Percentiles rank a stretch among this genome's conserved stretches.
Conservation (phyloP, 176 grass and related monocot species). For the Alloteropsis semialata region DNA sequence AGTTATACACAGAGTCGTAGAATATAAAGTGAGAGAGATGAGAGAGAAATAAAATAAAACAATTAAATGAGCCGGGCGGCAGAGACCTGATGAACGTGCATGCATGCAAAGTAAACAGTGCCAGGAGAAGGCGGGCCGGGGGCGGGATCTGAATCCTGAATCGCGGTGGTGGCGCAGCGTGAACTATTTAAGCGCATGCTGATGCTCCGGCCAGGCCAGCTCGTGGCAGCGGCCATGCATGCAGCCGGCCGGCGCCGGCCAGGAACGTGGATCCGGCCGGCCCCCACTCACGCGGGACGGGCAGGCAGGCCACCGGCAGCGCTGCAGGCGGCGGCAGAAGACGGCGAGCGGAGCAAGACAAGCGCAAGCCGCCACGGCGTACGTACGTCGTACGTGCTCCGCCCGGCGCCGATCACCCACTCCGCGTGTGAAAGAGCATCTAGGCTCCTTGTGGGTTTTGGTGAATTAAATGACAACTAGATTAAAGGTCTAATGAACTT, state of each 20-base stretch:
- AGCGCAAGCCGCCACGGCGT: constrained; percentile 1
- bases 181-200: neutral
- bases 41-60: too few relatives aligned
- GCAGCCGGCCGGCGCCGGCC: constrained; percentile 5
- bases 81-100: too few relatives aligned
- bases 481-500: too few relatives aligned
- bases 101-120: too few relatives aligned
- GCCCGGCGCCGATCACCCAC: neutral
- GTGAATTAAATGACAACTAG: too few relatives aligned
- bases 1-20: too few relatives aligned
- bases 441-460: too few relatives aligned
- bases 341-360: constrained; percentile 31
- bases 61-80: too few relatives aligned
- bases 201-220: neutral
- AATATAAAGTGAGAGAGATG: too few relatives aligned
- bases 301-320: neutral
- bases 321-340: neutral
- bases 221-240: neutral
- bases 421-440: too few relatives aligned
- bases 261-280: constrained; percentile 15
- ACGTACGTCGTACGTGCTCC: neutral
- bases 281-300: neutral
- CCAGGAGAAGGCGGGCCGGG: too few relatives aligned
- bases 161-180: neutral
- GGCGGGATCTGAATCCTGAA: too few relatives aligned